These are phyloP conservation scores for Circinella minor DNA, from an alignment of 371 early-diverging fungal genomes.

Conservation along the genomic window DNA sequence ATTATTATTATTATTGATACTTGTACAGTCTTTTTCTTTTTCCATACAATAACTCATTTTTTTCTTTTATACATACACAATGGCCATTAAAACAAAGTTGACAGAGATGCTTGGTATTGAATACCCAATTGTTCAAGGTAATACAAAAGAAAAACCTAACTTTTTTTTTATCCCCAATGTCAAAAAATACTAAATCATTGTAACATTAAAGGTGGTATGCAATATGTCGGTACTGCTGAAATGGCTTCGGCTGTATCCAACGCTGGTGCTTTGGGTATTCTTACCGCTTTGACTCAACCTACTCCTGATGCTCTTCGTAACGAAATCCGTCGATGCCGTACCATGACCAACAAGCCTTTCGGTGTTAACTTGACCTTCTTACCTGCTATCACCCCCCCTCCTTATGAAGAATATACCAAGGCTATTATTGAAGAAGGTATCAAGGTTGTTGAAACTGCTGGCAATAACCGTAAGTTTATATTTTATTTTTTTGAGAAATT, in stretches of 20 bases:
- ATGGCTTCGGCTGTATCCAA: slow-evolving; percentile 92
- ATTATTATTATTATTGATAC: no score
- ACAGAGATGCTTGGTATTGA: slow-evolving; percentile 71
- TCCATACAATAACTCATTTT: neutral
- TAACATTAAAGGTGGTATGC: slow-evolving; percentile 23
- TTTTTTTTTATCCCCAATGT: no score
- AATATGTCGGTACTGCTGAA: slow-evolving; percentile 73
- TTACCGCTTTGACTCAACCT: slow-evolving; percentile 87
- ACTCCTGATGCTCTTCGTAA: slow-evolving; percentile 80
- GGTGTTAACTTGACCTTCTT: slow-evolving; percentile 79
- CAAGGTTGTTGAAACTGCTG: slow-evolving; percentile 81
- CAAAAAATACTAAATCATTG: neutral
- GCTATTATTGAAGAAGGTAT: slow-evolving; percentile 80
- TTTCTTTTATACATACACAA: slow-evolving; percentile 14
- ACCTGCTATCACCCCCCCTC: slow-evolving; percentile 75
- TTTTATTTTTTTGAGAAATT: no score
- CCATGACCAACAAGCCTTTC: slow-evolving; percentile 78
- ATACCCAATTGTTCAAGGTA: slow-evolving; percentile 69
- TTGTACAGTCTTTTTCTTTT: neutral
- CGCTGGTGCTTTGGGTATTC: slow-evolving; percentile 95
- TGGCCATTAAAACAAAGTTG: slow-evolving; percentile 66
- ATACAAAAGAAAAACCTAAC: neutral
- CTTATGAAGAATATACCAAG: slow-evolving; percentile 75
- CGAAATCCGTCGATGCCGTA: slow-evolving; percentile 76
- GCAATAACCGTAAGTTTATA: slow-evolving; percentile 62